Evolutionary conservation across 768 basidiomycete species (phyloP).

Genomic region (Termitomyces sp.): DNA sequence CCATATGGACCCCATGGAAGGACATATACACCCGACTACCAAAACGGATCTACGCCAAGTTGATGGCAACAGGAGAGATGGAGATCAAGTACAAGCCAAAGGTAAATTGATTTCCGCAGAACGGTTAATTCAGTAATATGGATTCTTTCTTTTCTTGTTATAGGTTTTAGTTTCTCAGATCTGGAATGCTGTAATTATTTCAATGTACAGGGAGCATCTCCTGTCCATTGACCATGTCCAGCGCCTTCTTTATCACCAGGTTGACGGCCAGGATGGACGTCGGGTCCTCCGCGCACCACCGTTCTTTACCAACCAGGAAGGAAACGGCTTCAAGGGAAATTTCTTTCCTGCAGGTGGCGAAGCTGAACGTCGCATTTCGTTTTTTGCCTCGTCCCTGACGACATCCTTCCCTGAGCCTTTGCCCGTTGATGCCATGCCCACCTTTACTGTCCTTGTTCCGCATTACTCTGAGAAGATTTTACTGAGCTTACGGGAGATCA

Average conservation of each 20-base stretch:
- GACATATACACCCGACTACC: conserved; percentile 95
- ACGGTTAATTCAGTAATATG: not conserved
- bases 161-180: conserved; percentile 95
- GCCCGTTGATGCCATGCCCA: conserved; percentile 98
- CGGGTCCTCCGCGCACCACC: conserved; percentile 93
- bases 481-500: conserved; percentile 94
- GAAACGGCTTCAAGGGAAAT: conserved; percentile 61
- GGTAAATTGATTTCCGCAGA: conserved; percentile 27
- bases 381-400: conserved; percentile 97
- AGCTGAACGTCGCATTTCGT: conserved; percentile 96
- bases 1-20: conserved; percentile 99
- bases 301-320: conserved; percentile 93
- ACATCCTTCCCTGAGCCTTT: conserved; percentile 93
- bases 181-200: conserved; percentile 99
- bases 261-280: conserved; percentile 83
- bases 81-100: conserved; percentile 99
- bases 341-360: conserved; percentile 96
- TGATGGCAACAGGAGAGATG: conserved; percentile 95
- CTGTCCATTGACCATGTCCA: conserved; percentile 98
- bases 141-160: not conserved
- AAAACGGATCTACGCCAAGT: conserved; percentile 96
- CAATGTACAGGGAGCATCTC: conserved; percentile 99
- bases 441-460: conserved; percentile 98
- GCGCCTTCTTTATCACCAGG: conserved; percentile 94
- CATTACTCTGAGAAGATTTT: conserved; percentile 99